Conservation (phyloP, 208 protist genomes). For the Trypanosoma scelopori region DNA sequence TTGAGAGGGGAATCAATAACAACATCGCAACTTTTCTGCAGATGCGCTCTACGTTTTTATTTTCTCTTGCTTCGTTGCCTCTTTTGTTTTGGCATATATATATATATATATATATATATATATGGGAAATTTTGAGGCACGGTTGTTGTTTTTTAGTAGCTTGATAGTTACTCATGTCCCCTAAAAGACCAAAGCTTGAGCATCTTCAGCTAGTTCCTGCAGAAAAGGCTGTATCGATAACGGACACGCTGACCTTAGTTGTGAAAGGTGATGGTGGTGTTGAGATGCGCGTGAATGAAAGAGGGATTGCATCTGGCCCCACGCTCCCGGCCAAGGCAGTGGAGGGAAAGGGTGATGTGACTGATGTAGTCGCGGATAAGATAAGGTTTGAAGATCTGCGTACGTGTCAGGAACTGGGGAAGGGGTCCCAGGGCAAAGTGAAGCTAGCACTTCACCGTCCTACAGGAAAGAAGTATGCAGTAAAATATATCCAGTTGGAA, state of each 20-base stretch:
- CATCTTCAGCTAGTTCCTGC: conserved; percentile 58
- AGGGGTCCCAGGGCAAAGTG: conserved; percentile 88
- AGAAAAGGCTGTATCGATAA: conserved; percentile 84
- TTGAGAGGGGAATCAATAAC: no score
- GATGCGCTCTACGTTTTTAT: no score
- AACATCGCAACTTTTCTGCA: no score
- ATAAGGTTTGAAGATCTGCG: conserved; percentile 87
- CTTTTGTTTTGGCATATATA: background rate
- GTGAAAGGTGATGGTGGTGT: conserved; percentile 84
- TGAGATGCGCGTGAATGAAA: conserved; percentile 88
- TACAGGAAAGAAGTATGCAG: conserved; percentile 77
- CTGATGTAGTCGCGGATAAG: conserved; percentile 69
- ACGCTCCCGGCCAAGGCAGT: conserved; percentile 18
- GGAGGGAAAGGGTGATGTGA: conserved; percentile 18
- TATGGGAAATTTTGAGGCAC: conserved; percentile 1
- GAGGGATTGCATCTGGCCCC: conserved; percentile 59
- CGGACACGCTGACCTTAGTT: conserved; percentile 88
- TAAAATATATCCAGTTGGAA: conserved; percentile 84
- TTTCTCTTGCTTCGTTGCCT: no score
- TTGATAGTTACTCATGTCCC: conserved; percentile 55
- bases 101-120: conserved; percentile 2
- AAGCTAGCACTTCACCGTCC: conserved; percentile 72
- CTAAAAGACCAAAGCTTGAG: conserved; percentile 74
- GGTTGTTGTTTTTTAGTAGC: conserved; percentile 2
- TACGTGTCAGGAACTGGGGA: conserved; percentile 75